Base-by-base conservation (phyloP, 306 rosid genomes). In the Sicyos edulis region DNA sequence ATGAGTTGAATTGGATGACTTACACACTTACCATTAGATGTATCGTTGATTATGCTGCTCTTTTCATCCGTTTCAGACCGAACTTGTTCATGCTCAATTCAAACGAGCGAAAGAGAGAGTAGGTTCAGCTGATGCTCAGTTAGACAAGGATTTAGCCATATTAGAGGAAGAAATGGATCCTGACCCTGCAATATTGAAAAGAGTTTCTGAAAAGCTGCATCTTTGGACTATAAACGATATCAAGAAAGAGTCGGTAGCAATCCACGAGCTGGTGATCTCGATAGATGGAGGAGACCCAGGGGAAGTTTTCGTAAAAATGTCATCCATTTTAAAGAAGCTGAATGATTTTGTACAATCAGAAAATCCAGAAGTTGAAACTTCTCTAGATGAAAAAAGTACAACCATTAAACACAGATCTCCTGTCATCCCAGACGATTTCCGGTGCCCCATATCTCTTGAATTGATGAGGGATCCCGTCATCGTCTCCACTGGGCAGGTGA, bases 391-490 rank as follows among this genome's bases (percentile, higher is more conserved):
- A 68, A 85, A 85, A 71, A 72, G 67, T 74, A 71, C 75, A 32
- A 61, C 47, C 22, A 77, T 86, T 56, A 87, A 86, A 82, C 99
- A 95, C 86, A 86, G 88, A 77, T 95, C 97, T 80, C 99, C 99
- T 2, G 88, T 95, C 58, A 95, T 95, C 73, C 99, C 99, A 5
- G 97, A 95, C 77, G 99, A 95, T 83, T 95, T 95, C 74, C 80
- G 97, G 74, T 95, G 99, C 80, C 99, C 99, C 8, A 87, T 95
- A 78, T 95, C 99, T 74, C 95, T 95, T 54, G 97, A 95, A 77
- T 76, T 91, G 71, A 91, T 95, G 99, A 89, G 86, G 82, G 97
- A 95, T 84, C 99, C 97, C 14, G 99, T 95, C 16, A 89, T 91
- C 68, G 92, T 95, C 74, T 89, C 99, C 56, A 95, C 97, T 20